These are phyloP conservation scores for Penicillium chermesinum DNA, from an alignment of 495 filamentous ascomycete genomes.

Conservation along the genomic window DNA sequence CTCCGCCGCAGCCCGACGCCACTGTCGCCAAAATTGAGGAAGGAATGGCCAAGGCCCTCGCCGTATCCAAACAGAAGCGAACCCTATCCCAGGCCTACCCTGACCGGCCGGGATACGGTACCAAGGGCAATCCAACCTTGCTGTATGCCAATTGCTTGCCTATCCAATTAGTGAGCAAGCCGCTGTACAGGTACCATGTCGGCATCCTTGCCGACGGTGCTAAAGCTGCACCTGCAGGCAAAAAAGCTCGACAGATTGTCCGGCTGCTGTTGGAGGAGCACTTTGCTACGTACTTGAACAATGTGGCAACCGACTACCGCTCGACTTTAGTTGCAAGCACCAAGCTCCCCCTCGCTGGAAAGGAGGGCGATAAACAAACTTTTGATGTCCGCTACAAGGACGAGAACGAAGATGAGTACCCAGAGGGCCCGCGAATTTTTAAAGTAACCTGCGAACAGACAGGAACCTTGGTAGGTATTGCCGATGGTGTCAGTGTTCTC, in stretches of 20 bases:
- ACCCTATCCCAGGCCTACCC: conserved; percentile 22
- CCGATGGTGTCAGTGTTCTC: too few species aligned
- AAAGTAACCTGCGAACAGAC: conserved; percentile 40
- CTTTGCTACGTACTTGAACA: conserved; percentile 19
- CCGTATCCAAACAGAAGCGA: conserved; percentile 10
- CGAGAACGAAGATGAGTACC: conserved; percentile 39
- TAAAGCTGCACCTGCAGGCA: conserved; percentile 38
- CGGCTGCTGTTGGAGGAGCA: conserved; percentile 42
- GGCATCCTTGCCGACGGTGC: conserved; percentile 21
- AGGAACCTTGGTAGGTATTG: conserved; percentile 29
- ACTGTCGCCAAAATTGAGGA: conserved; percentile 30
- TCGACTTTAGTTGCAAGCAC: conserved; percentile 41
- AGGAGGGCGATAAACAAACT: neutral
- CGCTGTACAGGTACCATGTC: conserved; percentile 35
- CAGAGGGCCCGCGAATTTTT: conserved; percentile 37
- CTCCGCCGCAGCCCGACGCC: conserved; percentile 17
- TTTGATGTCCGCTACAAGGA: conserved; percentile 39
- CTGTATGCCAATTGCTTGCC: conserved; percentile 65
- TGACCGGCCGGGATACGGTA: conserved; percentile 58
- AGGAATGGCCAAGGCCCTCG: conserved; percentile 20
- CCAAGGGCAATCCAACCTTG: conserved; percentile 40
- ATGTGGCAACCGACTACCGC: conserved; percentile 56
- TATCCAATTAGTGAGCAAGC: conserved; percentile 35
- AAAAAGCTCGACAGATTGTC: conserved; percentile 52
- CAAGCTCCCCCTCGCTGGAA: conserved; percentile 26